Evolutionary conservation across 1,284 basidiomycete genomes (phyloP).

Genomic region (Tilletia horrida): DNA sequence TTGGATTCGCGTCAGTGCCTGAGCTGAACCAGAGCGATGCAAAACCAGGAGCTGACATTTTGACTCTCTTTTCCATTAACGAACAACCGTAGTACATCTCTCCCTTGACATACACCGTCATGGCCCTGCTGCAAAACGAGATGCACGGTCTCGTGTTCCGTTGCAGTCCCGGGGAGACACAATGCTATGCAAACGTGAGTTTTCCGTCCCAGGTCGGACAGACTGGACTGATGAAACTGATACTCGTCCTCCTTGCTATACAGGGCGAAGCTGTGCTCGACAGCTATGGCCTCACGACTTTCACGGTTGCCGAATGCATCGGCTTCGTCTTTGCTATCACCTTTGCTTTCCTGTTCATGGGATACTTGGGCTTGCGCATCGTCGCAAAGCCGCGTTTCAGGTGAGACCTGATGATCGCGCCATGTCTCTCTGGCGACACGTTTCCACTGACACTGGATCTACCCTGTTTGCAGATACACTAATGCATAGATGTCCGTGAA

Average conservation of each 20-base stretch:
- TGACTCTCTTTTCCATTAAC: neutral
- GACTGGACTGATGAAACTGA: no score
- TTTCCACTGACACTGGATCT: no score
- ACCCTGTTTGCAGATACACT: no score
- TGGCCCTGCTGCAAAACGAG: constrained; percentile 38
- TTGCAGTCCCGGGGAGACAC: constrained; percentile 25
- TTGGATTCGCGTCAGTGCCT: neutral
- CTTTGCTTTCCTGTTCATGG: constrained; percentile 27
- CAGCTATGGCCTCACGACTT: constrained; percentile 34
- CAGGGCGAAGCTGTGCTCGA: constrained; percentile 31
- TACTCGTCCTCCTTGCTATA: no score
- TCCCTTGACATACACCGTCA: constrained; percentile 40
- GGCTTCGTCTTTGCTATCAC: constrained; percentile 38
- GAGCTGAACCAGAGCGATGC: neutral
- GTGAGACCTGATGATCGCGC: no score
- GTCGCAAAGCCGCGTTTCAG: constrained; percentile 17
- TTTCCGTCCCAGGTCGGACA: no score
- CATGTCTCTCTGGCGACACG: no score
- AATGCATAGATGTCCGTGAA: no score
- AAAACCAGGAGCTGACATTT: neutral
- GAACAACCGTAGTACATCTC: constrained; percentile 23
- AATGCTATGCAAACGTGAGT: constrained; percentile 32
- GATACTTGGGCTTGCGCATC: constrained; percentile 24
- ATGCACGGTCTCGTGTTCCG: constrained; percentile 27
- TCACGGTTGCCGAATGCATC: constrained; percentile 37